Percentiles rank a stretch among this genome's conserved stretches.
Conservation (phyloP, 2,329 filamentous ascomycete genomes). For the Fonsecaea monophora region DNA sequence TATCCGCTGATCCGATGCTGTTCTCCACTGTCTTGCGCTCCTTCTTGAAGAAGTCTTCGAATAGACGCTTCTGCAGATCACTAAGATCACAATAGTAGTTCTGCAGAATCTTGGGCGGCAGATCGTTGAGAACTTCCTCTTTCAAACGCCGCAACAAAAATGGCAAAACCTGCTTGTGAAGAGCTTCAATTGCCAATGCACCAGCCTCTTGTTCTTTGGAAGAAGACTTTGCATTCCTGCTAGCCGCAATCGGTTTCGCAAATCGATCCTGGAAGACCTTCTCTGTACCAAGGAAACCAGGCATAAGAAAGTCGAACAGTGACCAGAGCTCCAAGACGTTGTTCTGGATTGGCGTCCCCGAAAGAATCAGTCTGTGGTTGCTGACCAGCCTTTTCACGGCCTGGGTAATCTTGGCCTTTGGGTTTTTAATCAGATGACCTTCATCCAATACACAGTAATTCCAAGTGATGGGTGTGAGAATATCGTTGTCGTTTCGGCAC, state of each 20-base stretch:
- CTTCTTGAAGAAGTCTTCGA: slow-evolving; percentile 94
- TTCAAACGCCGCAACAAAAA: slow-evolving; percentile 96
- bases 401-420: slow-evolving; percentile 91
- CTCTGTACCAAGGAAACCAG: slow-evolving; percentile 92
- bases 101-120: slow-evolving; percentile 97
- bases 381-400: slow-evolving; percentile 88
- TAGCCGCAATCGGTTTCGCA: slow-evolving; percentile 92
- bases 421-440: slow-evolving; percentile 98
- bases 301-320: slow-evolving; percentile 98
- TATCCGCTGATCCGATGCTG: slow-evolving; percentile 83
- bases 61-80: slow-evolving; percentile 91
- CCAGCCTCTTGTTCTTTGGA: slow-evolving; percentile 98
- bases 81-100: slow-evolving; percentile 99
- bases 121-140: slow-evolving; percentile 93
- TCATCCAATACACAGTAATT: slow-evolving; percentile 98
- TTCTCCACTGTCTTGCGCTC: slow-evolving; percentile 87
- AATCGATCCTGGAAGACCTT: slow-evolving; percentile 97
- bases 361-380: slow-evolving; percentile 95
- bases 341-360: slow-evolving; percentile 96
- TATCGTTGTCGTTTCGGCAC: slow-evolving; percentile 90
- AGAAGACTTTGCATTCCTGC: slow-evolving; percentile 93
- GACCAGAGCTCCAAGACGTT: slow-evolving; percentile 98
- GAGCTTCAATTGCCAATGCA: slow-evolving; percentile 92
- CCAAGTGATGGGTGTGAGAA: slow-evolving; percentile 84
- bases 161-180: slow-evolving; percentile 96